phyloP scores from a whole-genome alignment of 2,329 filamentous ascomycete species.

The Phaeosphaeria sp. region DNA sequence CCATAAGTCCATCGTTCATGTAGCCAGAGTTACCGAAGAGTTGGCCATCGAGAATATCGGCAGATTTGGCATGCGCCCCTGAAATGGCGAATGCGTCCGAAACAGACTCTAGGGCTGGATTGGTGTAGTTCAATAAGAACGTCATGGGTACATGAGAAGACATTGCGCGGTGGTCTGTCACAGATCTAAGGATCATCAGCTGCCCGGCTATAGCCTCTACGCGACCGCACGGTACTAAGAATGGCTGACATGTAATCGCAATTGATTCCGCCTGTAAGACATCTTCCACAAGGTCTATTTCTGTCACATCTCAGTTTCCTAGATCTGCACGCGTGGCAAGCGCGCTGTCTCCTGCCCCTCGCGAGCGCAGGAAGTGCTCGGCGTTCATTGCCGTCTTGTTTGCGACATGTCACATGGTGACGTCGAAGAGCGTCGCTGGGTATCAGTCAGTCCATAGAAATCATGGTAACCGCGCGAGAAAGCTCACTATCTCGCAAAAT shows the following conservation, averaged over 20 bases:
- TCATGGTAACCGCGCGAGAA: neutral
- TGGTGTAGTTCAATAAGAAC: slow-evolving; percentile 19
- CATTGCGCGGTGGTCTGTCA: neutral
- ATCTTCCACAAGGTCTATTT: neutral
- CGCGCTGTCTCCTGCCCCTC: slow-evolving; percentile 8
- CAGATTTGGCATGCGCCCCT: slow-evolving; percentile 1
- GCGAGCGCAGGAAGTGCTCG: neutral
- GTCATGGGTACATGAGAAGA: slow-evolving; percentile 2
- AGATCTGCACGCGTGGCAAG: slow-evolving; percentile 8
- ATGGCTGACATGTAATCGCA: neutral
- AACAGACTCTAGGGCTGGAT: slow-evolving; percentile 12
- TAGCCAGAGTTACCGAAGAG: neutral
- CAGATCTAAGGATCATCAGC: neutral
- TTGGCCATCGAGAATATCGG: neutral
- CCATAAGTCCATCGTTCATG: slow-evolving; percentile 1
- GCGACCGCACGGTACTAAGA: neutral
- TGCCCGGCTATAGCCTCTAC: neutral
- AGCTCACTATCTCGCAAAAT: slow-evolving; percentile 8
- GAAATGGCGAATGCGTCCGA: slow-evolving; percentile 10
- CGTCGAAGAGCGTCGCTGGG: slow-evolving; percentile 13
- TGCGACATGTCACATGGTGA: slow-evolving; percentile 10
- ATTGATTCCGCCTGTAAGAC: neutral
- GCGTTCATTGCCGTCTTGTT: neutral
- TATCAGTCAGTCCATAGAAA: neutral
- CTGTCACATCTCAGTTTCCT: neutral